Base-by-base conservation (phyloP, 345 rosid species). In the Streptanthus diversifolius region DNA sequence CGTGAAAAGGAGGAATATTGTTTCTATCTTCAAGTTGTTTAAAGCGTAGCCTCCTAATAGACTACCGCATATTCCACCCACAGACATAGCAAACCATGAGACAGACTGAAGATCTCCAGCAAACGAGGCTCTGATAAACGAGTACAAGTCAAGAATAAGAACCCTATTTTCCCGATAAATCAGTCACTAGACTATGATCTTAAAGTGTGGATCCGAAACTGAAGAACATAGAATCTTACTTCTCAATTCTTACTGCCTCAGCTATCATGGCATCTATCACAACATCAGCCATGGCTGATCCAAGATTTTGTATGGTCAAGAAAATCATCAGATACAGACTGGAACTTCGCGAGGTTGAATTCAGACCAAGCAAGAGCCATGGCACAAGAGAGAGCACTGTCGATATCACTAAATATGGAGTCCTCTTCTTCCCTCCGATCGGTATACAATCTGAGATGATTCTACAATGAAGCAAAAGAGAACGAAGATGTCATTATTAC, bases 201-300 rank as follows among this genome's bases (percentile, higher is more conserved):
- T 14, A 49, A 44, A 35, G 6, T 10, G 63, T 3, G 7, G 15
- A 44, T 39, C 39, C 15, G 1, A 55, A 44, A 64, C 33, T 8
- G 14, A 40, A 58, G 53, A 74, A 51, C 10, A 33, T 41, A 52
- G 43, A 43, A 41, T 13, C 74, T 29, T 79, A 95, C 99, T 83
- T 65, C 71, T 95, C 96, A 24, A 51, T 72, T 79, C 91, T 83
- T 61, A 87, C 91, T 12, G 99, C 95, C 85, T 95, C 98, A 5
- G 99, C 99, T 13, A 90, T 90, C 99, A 95, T 95, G 47, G 97
- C 99, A 79, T 91, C 99, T 10, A 91, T 76, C 68, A 95, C 98
- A 74, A 90, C 98, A 86, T 95, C 98, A 22, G 97, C 96, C 96
- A 91, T 90, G 8, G 98, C 99, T 5, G 97, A 87, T 53, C 98